A percentile compares a stretch with the other conserved stretches of the same genome.
Conservation (phyloP, 495 filamentous ascomycete genomes). For the Letharia lupina region DNA sequence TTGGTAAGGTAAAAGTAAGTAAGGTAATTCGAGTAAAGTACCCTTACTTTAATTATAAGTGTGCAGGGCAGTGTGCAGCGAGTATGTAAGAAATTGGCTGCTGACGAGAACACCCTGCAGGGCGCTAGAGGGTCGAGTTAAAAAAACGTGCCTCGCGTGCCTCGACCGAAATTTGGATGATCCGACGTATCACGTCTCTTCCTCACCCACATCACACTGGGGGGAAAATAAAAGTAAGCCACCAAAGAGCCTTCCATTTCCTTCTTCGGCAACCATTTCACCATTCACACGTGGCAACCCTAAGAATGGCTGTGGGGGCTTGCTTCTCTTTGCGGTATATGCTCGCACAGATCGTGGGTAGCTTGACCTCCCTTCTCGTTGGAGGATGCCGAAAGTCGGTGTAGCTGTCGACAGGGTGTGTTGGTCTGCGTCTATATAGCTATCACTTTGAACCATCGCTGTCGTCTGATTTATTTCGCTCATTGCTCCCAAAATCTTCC, state of each 20-base stretch:
- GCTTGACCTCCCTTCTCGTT: neutral
- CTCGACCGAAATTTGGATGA: neutral
- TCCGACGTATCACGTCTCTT: neutral
- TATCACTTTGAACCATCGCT: neutral
- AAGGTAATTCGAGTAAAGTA: no score
- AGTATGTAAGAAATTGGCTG: slow-evolving; percentile 19
- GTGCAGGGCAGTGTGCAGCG: neutral
- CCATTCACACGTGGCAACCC: slow-evolving; percentile 15
- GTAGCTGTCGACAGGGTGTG: slow-evolving; percentile 6
- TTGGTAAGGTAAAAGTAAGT: slow-evolving; percentile 14
- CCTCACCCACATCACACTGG: neutral
- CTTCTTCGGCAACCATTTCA: slow-evolving; percentile 2
- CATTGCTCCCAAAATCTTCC: neutral
- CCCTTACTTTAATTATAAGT: no score
- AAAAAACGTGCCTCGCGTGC: slow-evolving; percentile 9
- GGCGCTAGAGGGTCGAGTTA: neutral
- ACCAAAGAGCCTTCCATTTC: slow-evolving; percentile 1
- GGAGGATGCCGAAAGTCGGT: slow-evolving; percentile 19
- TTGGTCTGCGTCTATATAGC: slow-evolving; percentile 19
- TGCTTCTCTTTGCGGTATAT: slow-evolving; percentile 18
- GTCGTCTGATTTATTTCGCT: slow-evolving; percentile 2
- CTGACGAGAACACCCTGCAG: slow-evolving; percentile 18
- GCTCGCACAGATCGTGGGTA: slow-evolving; percentile 2
- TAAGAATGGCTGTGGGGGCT: slow-evolving; percentile 19
- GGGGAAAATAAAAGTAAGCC: neutral